Conservation (phyloP, 306 rosid species). For the Coriaria nepalensis region DNA sequence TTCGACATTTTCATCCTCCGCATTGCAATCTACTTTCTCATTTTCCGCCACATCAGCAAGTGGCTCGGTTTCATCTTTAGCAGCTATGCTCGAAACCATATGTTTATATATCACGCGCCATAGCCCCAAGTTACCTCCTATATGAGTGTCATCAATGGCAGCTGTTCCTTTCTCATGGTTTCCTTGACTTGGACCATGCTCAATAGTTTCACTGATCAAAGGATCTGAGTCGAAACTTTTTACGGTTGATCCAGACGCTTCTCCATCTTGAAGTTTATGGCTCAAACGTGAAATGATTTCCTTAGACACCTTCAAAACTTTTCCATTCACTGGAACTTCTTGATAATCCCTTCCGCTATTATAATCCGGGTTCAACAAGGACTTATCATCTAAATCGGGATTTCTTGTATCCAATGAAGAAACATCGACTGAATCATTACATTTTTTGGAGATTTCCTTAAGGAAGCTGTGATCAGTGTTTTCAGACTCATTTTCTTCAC, state of each 20-base stretch:
- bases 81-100: conserved; percentile 52
- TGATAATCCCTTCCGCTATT: conserved; percentile 11
- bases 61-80: conserved; percentile 25
- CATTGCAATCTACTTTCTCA: conserved; percentile 11
- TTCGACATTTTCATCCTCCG: conserved; percentile 26
- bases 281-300: conserved; percentile 17
- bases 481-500: conserved; percentile 12
- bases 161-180: conserved; percentile 23
- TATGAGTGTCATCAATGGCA: conserved; percentile 14
- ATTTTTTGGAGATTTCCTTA: conserved; percentile 15
- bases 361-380: conserved; percentile 19
- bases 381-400: conserved; percentile 13
- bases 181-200: conserved; percentile 20
- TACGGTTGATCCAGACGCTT: conserved; percentile 12
- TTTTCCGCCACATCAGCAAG: conserved; percentile 20
- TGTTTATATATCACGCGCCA: conserved; percentile 79
- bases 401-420: conserved; percentile 18
- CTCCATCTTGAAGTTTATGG: conserved; percentile 16
- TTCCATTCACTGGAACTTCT: conserved; percentile 20
- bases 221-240: conserved; percentile 18
- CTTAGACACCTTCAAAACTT: conserved; percentile 12
- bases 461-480: conserved; percentile 13
- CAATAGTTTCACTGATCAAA: conserved; percentile 13
- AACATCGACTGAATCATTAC: conserved; percentile 10
- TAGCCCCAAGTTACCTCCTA: conserved; percentile 25